Conservation (phyloP, 75 land plant species). For the Picea glauca region DNA sequence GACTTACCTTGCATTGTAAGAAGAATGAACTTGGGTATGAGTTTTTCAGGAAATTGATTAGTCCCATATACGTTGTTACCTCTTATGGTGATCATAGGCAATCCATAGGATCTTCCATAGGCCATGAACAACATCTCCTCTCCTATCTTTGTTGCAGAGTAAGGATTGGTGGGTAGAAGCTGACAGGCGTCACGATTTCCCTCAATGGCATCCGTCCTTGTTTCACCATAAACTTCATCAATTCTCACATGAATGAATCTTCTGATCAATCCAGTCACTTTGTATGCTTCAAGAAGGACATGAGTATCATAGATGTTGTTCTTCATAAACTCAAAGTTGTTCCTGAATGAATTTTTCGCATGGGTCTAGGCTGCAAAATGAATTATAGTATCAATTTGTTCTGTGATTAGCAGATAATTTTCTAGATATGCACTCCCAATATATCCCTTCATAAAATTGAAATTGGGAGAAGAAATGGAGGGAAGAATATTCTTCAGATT, state of each 20-base stretch:
- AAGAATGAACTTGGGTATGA: slow-evolving; percentile 21
- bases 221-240: slow-evolving; percentile 16
- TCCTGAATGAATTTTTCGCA: too few species aligned
- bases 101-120: slow-evolving; percentile 13
- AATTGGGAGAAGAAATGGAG: too few species aligned
- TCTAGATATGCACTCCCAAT: too few species aligned
- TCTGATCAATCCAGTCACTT: slow-evolving; percentile 14
- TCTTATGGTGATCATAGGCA: slow-evolving; percentile 15
- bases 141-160: slow-evolving; percentile 15
- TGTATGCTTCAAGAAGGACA: slow-evolving; percentile 21
- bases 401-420: too few species aligned
- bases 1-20: slow-evolving; percentile 18
- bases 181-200: slow-evolving; percentile 18
- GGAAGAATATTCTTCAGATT: too few species aligned
- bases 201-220: slow-evolving; percentile 22
- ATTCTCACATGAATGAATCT: slow-evolving; percentile 22
- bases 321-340: too few species aligned
- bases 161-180: slow-evolving; percentile 11
- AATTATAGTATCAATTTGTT: too few species aligned
- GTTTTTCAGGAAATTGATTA: slow-evolving; percentile 17
- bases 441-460: too few species aligned
- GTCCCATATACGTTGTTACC: slow-evolving; percentile 23
- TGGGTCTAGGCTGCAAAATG: too few species aligned
- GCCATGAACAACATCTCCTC: background rate
- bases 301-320: background rate